These are phyloP conservation scores for Lavandula angustifolia DNA, from an alignment of 257 asterid species.

Conservation along the genomic window DNA sequence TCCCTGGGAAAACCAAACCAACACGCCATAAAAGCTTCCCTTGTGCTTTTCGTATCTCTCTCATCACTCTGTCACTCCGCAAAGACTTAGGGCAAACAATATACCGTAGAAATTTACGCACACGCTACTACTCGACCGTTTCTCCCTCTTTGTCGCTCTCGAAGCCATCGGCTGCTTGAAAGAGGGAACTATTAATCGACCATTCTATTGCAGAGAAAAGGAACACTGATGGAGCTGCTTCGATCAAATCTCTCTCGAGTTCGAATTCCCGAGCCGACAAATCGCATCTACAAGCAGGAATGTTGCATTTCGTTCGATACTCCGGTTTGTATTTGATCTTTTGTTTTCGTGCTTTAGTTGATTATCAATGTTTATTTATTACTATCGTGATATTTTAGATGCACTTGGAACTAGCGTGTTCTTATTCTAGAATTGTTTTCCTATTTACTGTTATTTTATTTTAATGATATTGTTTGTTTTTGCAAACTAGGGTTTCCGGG, in stretches of 20 bases:
- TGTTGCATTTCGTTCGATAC: constrained; percentile 94
- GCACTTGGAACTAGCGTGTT: not conserved
- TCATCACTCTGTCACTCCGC: constrained; percentile 19
- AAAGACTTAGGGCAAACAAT: constrained; percentile 36
- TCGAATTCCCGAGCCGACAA: constrained; percentile 94
- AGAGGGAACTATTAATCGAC: not conserved
- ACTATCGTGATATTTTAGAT: not conserved
- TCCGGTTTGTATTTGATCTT: constrained; percentile 58
- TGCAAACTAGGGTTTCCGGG: constrained; percentile 34
- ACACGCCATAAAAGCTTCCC: constrained; percentile 34
- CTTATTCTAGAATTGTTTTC: not conserved
- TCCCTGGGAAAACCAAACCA: not conserved
- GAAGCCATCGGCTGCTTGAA: constrained; percentile 24
- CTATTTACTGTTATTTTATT: constrained; percentile 1
- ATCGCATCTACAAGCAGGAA: constrained; percentile 91
- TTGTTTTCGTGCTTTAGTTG: not conserved
- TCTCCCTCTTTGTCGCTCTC: constrained; percentile 20
- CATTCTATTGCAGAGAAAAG: not conserved
- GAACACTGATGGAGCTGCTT: constrained; percentile 69
- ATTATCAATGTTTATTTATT: constrained; percentile 2
- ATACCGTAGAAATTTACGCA: constrained; percentile 14
- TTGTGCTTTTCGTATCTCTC: constrained; percentile 13
- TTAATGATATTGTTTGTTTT: not conserved
- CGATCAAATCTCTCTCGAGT: constrained; percentile 86
- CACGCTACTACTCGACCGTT: not conserved